Evolutionary conservation across 1,284 basidiomycete species (phyloP).

Genomic region (Ustilago xerochloae): DNA sequence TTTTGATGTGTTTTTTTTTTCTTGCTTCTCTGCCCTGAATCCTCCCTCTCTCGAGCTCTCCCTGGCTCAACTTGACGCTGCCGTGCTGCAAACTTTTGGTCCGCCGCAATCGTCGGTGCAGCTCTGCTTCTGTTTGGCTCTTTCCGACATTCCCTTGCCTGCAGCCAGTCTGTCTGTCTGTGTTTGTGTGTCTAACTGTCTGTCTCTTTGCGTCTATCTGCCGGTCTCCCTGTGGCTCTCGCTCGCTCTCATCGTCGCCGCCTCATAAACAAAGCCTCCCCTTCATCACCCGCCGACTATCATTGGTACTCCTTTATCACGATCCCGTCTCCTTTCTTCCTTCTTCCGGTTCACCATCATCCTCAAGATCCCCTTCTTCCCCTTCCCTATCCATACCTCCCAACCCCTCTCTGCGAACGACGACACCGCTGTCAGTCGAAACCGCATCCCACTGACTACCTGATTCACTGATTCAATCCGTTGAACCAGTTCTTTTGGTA

Average conservation of each 20-base stretch:
- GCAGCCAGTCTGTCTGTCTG: too few species aligned
- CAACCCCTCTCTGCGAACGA: conserved; percentile 19
- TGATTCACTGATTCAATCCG: conserved; percentile 16
- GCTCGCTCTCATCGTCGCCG: background rate
- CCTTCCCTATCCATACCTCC: background rate
- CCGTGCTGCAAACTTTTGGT: conserved; percentile 2
- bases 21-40: background rate
- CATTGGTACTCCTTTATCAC: background rate
- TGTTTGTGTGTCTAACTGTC: background rate
- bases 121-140: background rate
- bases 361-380: conserved; percentile 30
- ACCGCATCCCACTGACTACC: conserved; percentile 21
- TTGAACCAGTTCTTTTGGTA: conserved; percentile 24
- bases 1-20: conserved; percentile 6
- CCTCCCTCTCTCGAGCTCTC: conserved; percentile 13
- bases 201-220: background rate
- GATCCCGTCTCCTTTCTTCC: background rate
- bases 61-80: background rate
- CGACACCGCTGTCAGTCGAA: conserved; percentile 23
- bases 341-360: conserved; percentile 34
- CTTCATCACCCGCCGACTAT: background rate
- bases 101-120: conserved; percentile 14
- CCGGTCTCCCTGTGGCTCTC: background rate
- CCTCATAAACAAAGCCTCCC: conserved; percentile 40
- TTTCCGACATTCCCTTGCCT: background rate